A percentile compares a stretch with the other conserved stretches of the same genome.
These are phyloP conservation scores for Aspergillus texensis DNA, from an alignment of 2,329 filamentous ascomycete genomes.

Conservation along the genomic window DNA sequence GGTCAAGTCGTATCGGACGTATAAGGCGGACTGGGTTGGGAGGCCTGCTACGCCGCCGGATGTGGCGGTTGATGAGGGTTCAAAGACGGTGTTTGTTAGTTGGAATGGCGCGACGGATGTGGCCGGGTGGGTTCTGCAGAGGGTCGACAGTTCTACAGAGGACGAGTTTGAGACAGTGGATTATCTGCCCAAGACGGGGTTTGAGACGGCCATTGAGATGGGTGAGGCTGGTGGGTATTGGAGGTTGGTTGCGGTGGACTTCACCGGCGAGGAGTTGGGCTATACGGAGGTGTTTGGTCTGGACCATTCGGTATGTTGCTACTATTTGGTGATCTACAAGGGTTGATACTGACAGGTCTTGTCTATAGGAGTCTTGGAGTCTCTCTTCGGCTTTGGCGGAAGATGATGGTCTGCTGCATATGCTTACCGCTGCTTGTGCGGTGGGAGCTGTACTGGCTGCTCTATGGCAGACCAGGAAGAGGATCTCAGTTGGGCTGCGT, in stretches of 20 bases:
- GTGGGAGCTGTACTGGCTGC: slow-evolving; percentile 10
- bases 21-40: slow-evolving; percentile 23
- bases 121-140: neutral
- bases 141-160: neutral
- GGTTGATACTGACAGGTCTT: neutral
- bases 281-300: slow-evolving; percentile 19
- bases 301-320: neutral
- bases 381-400: neutral
- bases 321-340: neutral
- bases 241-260: slow-evolving; percentile 24
- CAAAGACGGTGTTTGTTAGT: slow-evolving; percentile 38
- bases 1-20: slow-evolving; percentile 35
- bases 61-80: slow-evolving; percentile 7
- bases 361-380: neutral
- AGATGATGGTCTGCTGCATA: slow-evolving; percentile 3
- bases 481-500: neutral
- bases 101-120: slow-evolving; percentile 43
- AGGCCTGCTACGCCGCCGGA: slow-evolving; percentile 25
- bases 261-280: slow-evolving; percentile 23
- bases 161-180: neutral
- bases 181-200: neutral
- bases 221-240: slow-evolving; percentile 15
- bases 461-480: slow-evolving; percentile 9
- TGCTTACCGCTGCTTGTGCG: slow-evolving; percentile 11
- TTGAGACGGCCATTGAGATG: slow-evolving; percentile 17